These are phyloP conservation scores for Lichtheimia corymbifera DNA, from an alignment of 371 early-diverging fungal species.

Conservation along the genomic window DNA sequence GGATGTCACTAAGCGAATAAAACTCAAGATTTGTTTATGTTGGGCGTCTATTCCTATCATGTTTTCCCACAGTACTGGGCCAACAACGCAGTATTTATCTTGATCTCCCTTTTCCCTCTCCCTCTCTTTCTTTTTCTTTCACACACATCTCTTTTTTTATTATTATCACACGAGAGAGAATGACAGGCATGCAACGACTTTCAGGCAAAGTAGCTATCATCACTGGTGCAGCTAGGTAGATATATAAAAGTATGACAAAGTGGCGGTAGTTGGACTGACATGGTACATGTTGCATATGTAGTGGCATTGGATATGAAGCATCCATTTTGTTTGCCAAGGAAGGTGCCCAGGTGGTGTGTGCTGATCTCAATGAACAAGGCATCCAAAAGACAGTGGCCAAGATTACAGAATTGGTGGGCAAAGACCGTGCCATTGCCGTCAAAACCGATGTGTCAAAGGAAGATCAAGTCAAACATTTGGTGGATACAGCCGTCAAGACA, in stretches of 20 bases:
- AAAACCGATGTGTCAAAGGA: conserved; percentile 77
- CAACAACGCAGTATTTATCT: not conserved
- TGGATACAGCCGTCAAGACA: conserved; percentile 65
- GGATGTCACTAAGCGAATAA: conserved; percentile 47
- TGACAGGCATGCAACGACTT: conserved; percentile 29
- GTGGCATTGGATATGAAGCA: conserved; percentile 85
- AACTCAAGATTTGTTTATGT: conserved; percentile 3
- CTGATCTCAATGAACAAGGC: conserved; percentile 73
- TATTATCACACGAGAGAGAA: not conserved
- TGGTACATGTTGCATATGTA: too few species aligned
- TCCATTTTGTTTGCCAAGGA: conserved; percentile 78
- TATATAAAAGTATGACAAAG: not conserved
- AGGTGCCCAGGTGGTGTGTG: conserved; percentile 81
- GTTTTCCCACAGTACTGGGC: conserved; percentile 6
- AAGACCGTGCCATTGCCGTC: conserved; percentile 44
- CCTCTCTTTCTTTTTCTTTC: conserved; percentile 2
- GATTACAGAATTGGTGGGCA: conserved; percentile 40
- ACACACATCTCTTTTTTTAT: not conserved
- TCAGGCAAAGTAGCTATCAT: conserved; percentile 82
- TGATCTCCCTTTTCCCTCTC: conserved; percentile 3
- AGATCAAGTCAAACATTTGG: conserved; percentile 68
- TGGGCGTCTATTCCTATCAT: not conserved
- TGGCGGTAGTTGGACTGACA: not conserved
- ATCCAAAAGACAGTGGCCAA: conserved; percentile 50
- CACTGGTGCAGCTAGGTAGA: conserved; percentile 81